These are phyloP conservation scores for Nemania sp. DNA, from an alignment of 2,329 filamentous ascomycete species.

Conservation along the genomic window DNA sequence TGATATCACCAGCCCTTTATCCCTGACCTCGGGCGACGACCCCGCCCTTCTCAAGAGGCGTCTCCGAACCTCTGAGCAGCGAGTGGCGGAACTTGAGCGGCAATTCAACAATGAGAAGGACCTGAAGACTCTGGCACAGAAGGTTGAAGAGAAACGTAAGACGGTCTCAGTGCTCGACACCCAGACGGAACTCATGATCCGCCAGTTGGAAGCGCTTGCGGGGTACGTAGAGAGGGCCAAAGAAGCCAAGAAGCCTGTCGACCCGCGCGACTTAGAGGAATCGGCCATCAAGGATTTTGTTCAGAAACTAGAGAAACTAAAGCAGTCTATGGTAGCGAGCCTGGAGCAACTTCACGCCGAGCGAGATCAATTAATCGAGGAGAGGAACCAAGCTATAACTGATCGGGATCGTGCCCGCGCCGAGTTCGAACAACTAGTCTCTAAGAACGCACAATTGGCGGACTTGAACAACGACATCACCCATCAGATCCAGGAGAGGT, in stretches of 20 bases:
- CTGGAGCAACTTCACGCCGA: conserved; percentile 75
- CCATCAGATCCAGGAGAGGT: conserved; percentile 91
- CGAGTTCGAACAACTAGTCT: conserved; percentile 94
- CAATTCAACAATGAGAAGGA: conserved; percentile 76
- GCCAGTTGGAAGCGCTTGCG: conserved; percentile 88
- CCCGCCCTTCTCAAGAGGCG: conserved; percentile 77
- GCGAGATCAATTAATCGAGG: conserved; percentile 84
- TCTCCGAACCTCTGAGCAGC: conserved; percentile 82
- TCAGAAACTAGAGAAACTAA: conserved; percentile 74
- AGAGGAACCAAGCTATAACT: conserved; percentile 83
- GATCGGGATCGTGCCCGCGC: conserved; percentile 93
- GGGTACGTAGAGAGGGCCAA: conserved; percentile 90
- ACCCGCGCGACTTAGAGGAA: conserved; percentile 85
- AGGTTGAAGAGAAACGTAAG: conserved; percentile 90
- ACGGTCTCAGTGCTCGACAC: conserved; percentile 95
- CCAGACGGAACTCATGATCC: conserved; percentile 94
- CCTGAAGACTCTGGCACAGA: conserved; percentile 83
- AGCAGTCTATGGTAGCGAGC: conserved; percentile 66
- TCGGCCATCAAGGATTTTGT: conserved; percentile 93
- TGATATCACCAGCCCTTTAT: conserved; percentile 79
- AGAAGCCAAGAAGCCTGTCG: conserved; percentile 81
- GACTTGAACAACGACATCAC: conserved; percentile 97
- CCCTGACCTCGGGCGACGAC: conserved; percentile 72
- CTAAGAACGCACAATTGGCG: conserved; percentile 92
- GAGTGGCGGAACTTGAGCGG: conserved; percentile 87